Conservation (phyloP, 306 rosid species). For the Dryas alaskensis region DNA sequence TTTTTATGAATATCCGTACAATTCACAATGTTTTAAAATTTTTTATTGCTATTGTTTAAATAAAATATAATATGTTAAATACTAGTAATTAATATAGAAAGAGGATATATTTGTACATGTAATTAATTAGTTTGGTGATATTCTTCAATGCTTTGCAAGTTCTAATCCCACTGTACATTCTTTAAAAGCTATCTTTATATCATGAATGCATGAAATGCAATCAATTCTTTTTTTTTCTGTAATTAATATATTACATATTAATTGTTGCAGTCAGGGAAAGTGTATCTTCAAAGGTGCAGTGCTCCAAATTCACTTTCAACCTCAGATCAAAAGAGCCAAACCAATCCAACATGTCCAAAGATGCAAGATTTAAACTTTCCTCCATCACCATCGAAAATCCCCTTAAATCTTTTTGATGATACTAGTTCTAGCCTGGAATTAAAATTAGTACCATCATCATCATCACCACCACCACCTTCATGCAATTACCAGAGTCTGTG, state of each 20-base stretch:
- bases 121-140: conserved; percentile 11
- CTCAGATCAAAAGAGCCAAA: conserved; percentile 38
- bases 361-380: conserved; percentile 77
- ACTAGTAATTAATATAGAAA: conserved; percentile 12
- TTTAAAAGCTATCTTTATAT: conserved; percentile 17
- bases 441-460: conserved; percentile 51
- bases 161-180: conserved; percentile 24
- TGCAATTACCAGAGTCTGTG: conserved; percentile 78
- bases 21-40: neutral
- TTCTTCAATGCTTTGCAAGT: conserved; percentile 36
- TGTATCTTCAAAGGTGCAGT: conserved; percentile 65
- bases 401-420: conserved; percentile 70
- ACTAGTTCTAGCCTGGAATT: conserved; percentile 53
- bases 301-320: conserved; percentile 29
- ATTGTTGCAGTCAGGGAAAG: conserved; percentile 81
- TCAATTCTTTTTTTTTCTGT: conserved; percentile 4
- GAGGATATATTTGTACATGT: conserved; percentile 2
- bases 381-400: conserved; percentile 48
- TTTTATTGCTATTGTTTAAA: neutral
- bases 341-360: conserved; percentile 42
- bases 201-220: conserved; percentile 20
- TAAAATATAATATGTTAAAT: neutral
- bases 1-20: neutral
- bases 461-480: conserved; percentile 28
- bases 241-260: neutral